Conservation (phyloP, 345 rosid species). For the Heritiera fomes region DNA sequence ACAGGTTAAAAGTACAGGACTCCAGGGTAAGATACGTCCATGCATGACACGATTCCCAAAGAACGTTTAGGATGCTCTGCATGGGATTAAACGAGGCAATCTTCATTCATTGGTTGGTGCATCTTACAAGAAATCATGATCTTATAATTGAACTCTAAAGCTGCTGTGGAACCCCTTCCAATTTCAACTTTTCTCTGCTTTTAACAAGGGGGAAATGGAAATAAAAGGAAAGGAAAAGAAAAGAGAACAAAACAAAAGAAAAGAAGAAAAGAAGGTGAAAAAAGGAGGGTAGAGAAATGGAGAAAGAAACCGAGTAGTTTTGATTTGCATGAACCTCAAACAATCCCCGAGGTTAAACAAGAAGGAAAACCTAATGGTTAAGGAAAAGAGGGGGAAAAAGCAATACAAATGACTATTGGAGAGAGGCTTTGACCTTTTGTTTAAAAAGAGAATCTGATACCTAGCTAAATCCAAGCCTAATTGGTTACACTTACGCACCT, state of each 20-base stretch:
- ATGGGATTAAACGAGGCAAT: conserved; percentile 43
- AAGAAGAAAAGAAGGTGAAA: neutral
- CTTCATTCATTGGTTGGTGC: conserved; percentile 36
- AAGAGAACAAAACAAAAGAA: neutral
- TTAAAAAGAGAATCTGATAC: conserved; percentile 32
- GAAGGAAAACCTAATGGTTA: conserved; percentile 14
- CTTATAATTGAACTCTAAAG: conserved; percentile 64
- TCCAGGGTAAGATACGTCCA: neutral
- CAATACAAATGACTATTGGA: neutral
- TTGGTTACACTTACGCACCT: neutral
- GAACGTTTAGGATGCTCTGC: conserved; percentile 53
- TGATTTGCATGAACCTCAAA: conserved; percentile 28
- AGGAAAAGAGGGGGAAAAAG: conserved; percentile 3
- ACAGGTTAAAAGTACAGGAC: neutral
- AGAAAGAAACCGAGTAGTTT: conserved; percentile 34
- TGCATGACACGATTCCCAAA: conserved; percentile 4
- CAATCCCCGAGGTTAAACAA: conserved; percentile 20
- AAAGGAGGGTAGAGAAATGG: neutral
- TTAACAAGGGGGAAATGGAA: neutral
- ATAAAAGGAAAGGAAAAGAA: neutral
- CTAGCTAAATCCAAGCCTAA: conserved; percentile 20
- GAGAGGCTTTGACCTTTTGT: no score
- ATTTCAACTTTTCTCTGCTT: conserved; percentile 34
- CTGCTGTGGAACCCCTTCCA: conserved; percentile 34
- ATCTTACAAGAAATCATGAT: conserved; percentile 73